Conservation (phyloP, 2,329 filamentous ascomycete species). For the Chalara sp. region DNA sequence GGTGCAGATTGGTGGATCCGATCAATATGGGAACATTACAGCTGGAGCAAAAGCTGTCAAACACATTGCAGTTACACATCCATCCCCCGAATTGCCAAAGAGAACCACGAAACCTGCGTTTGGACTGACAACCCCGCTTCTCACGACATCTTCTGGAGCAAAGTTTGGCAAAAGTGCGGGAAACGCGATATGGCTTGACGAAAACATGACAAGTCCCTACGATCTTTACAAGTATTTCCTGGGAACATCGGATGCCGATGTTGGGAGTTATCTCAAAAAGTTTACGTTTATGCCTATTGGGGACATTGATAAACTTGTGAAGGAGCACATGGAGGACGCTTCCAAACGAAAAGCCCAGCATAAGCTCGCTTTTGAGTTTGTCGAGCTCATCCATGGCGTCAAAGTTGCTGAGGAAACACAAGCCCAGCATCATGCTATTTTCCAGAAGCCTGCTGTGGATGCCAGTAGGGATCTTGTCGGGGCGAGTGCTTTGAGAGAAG, state of each 20-base stretch:
- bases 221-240: conserved; percentile 91
- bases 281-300: conserved; percentile 80
- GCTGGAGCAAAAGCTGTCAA: conserved; percentile 83
- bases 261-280: conserved; percentile 76
- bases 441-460: conserved; percentile 27
- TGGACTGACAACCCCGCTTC: conserved; percentile 83
- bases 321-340: conserved; percentile 59
- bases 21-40: conserved; percentile 95
- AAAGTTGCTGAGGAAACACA: conserved; percentile 57
- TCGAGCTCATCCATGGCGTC: conserved; percentile 70
- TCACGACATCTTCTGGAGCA: conserved; percentile 76
- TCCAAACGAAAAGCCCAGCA: conserved; percentile 76
- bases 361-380: conserved; percentile 71
- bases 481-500: not conserved
- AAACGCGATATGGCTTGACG: conserved; percentile 90
- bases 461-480: not conserved
- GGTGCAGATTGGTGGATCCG: conserved; percentile 88
- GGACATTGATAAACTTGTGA: conserved; percentile 62
- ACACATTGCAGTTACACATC: conserved; percentile 55
- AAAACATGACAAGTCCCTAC: conserved; percentile 70
- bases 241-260: conserved; percentile 70
- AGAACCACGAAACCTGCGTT: conserved; percentile 45
- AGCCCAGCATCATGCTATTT: conserved; percentile 43
- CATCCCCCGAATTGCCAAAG: conserved; percentile 36
- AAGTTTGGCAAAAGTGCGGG: conserved; percentile 96